Evolutionary conservation across 306 rosid genomes (phyloP).

Genomic region (Castanea mollissima): DNA sequence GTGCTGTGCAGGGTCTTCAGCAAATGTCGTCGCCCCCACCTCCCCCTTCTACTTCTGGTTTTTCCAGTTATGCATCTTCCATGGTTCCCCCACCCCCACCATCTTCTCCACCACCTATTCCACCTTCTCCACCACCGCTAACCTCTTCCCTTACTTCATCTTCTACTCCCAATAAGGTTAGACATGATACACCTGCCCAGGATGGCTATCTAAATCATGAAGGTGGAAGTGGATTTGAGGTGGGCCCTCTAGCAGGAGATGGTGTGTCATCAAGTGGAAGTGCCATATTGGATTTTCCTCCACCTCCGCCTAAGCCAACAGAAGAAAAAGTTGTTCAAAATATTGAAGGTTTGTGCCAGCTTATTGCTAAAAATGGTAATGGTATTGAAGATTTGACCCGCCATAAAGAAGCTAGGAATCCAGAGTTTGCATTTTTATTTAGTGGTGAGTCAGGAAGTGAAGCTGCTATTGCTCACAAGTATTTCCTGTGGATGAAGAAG

Average conservation of each 20-base stretch:
- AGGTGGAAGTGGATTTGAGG: conserved; percentile 33
- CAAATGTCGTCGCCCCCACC: conserved; percentile 40
- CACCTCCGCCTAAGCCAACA: conserved; percentile 49
- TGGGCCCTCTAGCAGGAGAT: conserved; percentile 22
- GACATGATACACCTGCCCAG: conserved; percentile 15
- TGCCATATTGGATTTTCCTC: conserved; percentile 27
- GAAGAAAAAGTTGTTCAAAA: conserved; percentile 39
- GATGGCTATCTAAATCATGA: conserved; percentile 29
- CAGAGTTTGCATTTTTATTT: conserved; percentile 51
- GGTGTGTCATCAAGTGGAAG: conserved; percentile 19
- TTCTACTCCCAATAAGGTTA: conserved; percentile 29
- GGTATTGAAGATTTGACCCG: conserved; percentile 41
- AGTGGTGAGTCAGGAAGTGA: conserved; percentile 62
- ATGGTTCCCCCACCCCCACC: conserved; percentile 44
- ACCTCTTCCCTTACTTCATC: conserved; percentile 28
- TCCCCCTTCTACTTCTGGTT: conserved; percentile 32
- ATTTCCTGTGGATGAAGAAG: conserved; percentile 61
- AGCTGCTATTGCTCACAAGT: conserved; percentile 42
- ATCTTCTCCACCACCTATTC: conserved; percentile 45
- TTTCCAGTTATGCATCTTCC: conserved; percentile 27
- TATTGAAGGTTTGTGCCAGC: conserved; percentile 54
- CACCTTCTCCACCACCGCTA: conserved; percentile 46
- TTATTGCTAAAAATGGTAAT: conserved; percentile 46
- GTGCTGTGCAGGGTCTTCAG: conserved; percentile 40
- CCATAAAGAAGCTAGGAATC: conserved; percentile 44